phyloP scores from a whole-genome alignment of 164 flowering plant genomes.

The Stephania yunnanensis region DNA sequence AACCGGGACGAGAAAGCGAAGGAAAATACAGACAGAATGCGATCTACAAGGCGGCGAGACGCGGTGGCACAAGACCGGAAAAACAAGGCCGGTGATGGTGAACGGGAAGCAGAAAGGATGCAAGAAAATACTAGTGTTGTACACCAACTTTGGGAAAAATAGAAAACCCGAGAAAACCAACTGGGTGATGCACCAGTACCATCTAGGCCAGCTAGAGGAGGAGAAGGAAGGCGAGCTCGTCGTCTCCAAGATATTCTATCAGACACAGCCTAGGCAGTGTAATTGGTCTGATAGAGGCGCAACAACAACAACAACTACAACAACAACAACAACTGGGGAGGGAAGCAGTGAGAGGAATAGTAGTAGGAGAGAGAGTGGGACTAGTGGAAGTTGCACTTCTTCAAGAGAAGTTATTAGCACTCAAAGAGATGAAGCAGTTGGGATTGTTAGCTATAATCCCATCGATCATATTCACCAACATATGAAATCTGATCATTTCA shows the following conservation, averaged over 20 bases:
- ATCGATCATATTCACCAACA: constrained; percentile 57
- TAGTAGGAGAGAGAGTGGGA: constrained; percentile 44
- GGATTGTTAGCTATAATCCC: constrained; percentile 29
- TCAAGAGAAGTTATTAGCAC: constrained; percentile 34
- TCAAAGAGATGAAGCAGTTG: constrained; percentile 41
- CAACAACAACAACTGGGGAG: constrained; percentile 21
- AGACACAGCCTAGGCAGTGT: constrained; percentile 95
- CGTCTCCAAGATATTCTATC: constrained; percentile 94
- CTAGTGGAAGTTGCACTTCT: constrained; percentile 53
- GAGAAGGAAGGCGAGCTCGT: constrained; percentile 99
- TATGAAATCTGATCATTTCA: constrained; percentile 61
- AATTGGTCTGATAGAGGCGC: constrained; percentile 51
- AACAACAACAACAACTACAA: neutral
- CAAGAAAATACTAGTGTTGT: constrained; percentile 93
- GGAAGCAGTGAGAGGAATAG: constrained; percentile 30
- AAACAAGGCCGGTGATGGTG: constrained; percentile 92
- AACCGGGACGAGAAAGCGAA: constrained; percentile 90
- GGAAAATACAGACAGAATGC: constrained; percentile 94
- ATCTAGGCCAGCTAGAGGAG: constrained; percentile 85
- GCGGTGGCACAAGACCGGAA: constrained; percentile 99
- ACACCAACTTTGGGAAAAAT: constrained; percentile 91
- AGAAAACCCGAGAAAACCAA: constrained; percentile 96
- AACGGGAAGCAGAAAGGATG: constrained; percentile 95
- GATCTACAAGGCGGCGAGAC: constrained; percentile 94
- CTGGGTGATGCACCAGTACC: constrained; percentile 99